Evolutionary conservation across 2,329 filamentous ascomycete species (phyloP).

Genomic region (Diaporthe australafricana): DNA sequence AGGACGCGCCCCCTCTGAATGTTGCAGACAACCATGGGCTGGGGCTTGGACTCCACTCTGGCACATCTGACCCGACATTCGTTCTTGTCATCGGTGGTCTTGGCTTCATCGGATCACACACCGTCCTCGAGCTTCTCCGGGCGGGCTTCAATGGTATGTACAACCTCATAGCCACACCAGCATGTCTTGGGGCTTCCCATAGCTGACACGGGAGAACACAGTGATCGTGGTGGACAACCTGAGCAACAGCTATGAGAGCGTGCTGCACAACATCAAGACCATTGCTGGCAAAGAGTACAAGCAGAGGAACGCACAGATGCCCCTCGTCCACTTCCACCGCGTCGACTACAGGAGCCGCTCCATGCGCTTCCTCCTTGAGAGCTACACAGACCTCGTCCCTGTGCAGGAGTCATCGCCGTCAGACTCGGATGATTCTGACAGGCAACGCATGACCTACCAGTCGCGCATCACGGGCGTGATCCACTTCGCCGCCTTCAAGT

Average conservation of each 20-base stretch:
- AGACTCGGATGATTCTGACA: slow-evolving; percentile 28
- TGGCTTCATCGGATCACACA: slow-evolving; percentile 68
- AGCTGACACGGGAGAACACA: slow-evolving; percentile 23
- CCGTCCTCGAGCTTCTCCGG: slow-evolving; percentile 64
- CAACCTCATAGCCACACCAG: neutral
- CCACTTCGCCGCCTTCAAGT: slow-evolving; percentile 77
- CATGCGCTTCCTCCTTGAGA: slow-evolving; percentile 52
- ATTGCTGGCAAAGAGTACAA: slow-evolving; percentile 46
- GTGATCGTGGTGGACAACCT: slow-evolving; percentile 60
- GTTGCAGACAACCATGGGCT: slow-evolving; percentile 25
- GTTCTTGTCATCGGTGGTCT: slow-evolving; percentile 65
- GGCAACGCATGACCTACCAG: slow-evolving; percentile 38
- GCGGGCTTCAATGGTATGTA: slow-evolving; percentile 58
- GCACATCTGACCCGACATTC: slow-evolving; percentile 40
- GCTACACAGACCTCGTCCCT: slow-evolving; percentile 45
- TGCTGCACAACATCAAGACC: slow-evolving; percentile 44
- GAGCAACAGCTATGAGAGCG: slow-evolving; percentile 55
- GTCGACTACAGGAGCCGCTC: slow-evolving; percentile 52
- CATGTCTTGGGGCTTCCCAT: neutral
- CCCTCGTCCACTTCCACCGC: slow-evolving; percentile 51
- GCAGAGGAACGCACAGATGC: slow-evolving; percentile 40
- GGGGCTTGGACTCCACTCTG: slow-evolving; percentile 34
- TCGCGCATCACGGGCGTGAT: slow-evolving; percentile 73
- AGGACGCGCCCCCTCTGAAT: slow-evolving; percentile 37
- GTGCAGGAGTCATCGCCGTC: slow-evolving; percentile 2